Evolutionary conservation across 306 rosid species (phyloP), one percentile per base, ranked within the genome.

Genomic region (Vigna hirtella): DNA sequence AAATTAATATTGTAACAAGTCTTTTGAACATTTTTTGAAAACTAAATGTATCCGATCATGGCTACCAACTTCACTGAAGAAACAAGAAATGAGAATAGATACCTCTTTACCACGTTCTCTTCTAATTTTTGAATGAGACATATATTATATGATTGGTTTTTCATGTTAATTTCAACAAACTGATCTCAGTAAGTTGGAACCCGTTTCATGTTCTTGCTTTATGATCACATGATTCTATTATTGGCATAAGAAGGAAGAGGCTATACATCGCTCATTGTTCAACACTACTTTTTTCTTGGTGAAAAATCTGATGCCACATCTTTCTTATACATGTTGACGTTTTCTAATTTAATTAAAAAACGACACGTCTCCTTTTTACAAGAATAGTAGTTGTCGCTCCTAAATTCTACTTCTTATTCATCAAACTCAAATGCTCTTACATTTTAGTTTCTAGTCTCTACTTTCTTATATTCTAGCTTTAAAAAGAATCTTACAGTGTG

Each of bases 41-140:
- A 63, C 28, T 51, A 52, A 52, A 71, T 62, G 5, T 61, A 74
- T 30, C 45, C 10, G 26, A 58, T 73, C 43, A 42, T 73, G 69
- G 30, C 30, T 16, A 58, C 6, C 49, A 55, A 52, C 56, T 16
- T 42, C 15, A 30, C 48, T 2, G 65, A 66, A 80, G 47, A 74
- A 74, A 30, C 71, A 32, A 66, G 6, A 34, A 81, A 75, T 28
- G 42, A 58, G 18, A 53, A 51, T n/a, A 13, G 45, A 20, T 42
- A 80, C 79, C 70, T 45, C 32, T 11, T 42, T 12, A 38, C 66
- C 40, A 77, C 24, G 47, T 65, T 66, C 34, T 77, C 34, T n/a
- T 38, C 49, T 52, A 63, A 80, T 74, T 81, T 58, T 18, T 65
- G 84, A 73, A 73, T 43, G 50, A 61, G 77, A 49, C 34, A 9